These are phyloP conservation scores for Mycosphaerella arachidis DNA, from an alignment of 2,329 filamentous ascomycete genomes.

Conservation along the genomic window DNA sequence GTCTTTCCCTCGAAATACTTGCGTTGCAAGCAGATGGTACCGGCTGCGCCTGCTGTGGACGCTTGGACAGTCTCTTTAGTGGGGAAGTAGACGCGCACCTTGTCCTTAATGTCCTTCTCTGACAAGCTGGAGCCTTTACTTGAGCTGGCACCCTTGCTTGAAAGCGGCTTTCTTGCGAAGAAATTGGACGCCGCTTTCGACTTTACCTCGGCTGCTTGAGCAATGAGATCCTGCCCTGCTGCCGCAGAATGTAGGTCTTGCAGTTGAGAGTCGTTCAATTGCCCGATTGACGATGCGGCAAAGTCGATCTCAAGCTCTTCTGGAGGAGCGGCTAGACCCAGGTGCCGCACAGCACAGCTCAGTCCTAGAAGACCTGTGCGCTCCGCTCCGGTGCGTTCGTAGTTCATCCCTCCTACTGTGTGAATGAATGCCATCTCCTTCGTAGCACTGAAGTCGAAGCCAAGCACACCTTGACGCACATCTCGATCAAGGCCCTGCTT, in stretches of 20 bases:
- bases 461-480: slow-evolving; percentile 63
- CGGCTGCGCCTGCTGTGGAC: slow-evolving; percentile 50
- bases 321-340: slow-evolving; percentile 50
- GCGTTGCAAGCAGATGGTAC: slow-evolving; percentile 74
- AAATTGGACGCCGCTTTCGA: slow-evolving; percentile 23
- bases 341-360: slow-evolving; percentile 57
- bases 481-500: slow-evolving; percentile 61
- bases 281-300: slow-evolving; percentile 75
- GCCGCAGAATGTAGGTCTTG: slow-evolving; percentile 55
- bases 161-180: slow-evolving; percentile 17
- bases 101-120: slow-evolving; percentile 33
- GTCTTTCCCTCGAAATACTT: slow-evolving; percentile 64
- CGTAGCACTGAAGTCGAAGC: slow-evolving; percentile 79
- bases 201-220: slow-evolving; percentile 17
- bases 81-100: slow-evolving; percentile 76
- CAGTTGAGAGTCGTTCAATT: slow-evolving; percentile 65
- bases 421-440: slow-evolving; percentile 73
- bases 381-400: slow-evolving; percentile 33
- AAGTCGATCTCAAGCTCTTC: slow-evolving; percentile 52
- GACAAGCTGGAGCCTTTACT: not conserved
- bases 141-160: not conserved
- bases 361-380: slow-evolving; percentile 71
- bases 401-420: slow-evolving; percentile 53
- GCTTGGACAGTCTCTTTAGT: slow-evolving; percentile 56
- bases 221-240: slow-evolving; percentile 41